Evolutionary conservation across 2,329 filamentous ascomycete species (phyloP).

Genomic region (Pseudocercospora crystallina): DNA sequence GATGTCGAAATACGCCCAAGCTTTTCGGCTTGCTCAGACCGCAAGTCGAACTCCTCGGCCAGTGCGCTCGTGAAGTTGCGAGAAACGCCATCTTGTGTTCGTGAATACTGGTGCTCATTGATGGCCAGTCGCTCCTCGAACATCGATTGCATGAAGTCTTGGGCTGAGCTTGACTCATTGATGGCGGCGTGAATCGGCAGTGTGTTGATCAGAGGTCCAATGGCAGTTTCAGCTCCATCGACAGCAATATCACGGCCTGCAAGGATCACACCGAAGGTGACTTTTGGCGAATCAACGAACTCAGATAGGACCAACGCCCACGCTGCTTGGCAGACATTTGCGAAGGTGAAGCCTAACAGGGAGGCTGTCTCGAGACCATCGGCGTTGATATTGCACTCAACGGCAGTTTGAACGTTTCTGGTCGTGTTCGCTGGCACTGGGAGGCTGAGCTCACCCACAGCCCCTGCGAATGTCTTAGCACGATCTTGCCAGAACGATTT

Average conservation of each 20-base stretch:
- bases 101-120: slow-evolving; percentile 1
- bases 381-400: neutral
- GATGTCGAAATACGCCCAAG: neutral
- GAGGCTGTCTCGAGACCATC: neutral
- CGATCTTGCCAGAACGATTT: neutral
- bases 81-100: neutral
- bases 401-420: neutral
- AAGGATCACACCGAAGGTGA: slow-evolving; percentile 4
- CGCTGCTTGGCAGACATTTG: neutral
- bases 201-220: slow-evolving; percentile 5
- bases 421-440: neutral
- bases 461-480: neutral
- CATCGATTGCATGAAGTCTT: neutral
- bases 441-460: neutral
- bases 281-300: neutral
- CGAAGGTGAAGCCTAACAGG: neutral
- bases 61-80: neutral
- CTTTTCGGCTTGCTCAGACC: neutral
- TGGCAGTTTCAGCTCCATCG: neutral
- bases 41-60: neutral
- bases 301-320: slow-evolving; percentile 2
- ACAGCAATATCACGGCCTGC: slow-evolving; percentile 1
- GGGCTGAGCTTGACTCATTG: neutral
- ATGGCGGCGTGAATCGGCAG: neutral
- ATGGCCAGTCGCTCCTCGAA: neutral